Percentiles rank a stretch among this genome's conserved stretches.
phyloP scores from a whole-genome alignment of 768 basidiomycete species.

The Panus rudis region DNA sequence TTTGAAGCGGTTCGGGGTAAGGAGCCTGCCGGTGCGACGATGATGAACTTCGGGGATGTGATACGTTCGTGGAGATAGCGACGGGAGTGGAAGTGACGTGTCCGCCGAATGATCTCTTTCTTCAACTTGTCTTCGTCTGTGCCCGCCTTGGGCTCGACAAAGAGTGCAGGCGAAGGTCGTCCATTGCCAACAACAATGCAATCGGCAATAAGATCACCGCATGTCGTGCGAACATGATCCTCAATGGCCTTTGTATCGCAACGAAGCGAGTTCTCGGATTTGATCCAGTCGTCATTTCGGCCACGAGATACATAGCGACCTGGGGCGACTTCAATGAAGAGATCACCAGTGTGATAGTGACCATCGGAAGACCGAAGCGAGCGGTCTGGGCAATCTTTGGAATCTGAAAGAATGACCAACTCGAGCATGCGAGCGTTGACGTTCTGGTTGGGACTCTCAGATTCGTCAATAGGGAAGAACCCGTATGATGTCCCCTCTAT shows the following conservation, averaged over 20 bases:
- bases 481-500: constrained; percentile 56
- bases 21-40: constrained; percentile 56
- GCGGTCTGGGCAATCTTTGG: constrained; percentile 60
- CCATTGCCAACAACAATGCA: constrained; percentile 74
- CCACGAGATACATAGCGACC: constrained; percentile 63
- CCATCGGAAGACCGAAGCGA: constrained; percentile 57
- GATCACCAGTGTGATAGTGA: constrained; percentile 73
- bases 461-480: constrained; percentile 51
- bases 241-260: constrained; percentile 82
- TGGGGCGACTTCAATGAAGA: constrained; percentile 57
- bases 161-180: constrained; percentile 69
- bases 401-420: constrained; percentile 59
- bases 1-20: constrained; percentile 76
- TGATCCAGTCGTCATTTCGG: constrained; percentile 82
- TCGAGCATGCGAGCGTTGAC: constrained; percentile 49
- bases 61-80: constrained; percentile 79
- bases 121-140: constrained; percentile 55
- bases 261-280: constrained; percentile 69
- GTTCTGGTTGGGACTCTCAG: constrained; percentile 39
- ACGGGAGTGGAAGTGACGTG: constrained; percentile 62
- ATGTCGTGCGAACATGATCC: constrained; percentile 62
- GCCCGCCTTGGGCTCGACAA: constrained; percentile 54
- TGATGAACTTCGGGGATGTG: constrained; percentile 54
- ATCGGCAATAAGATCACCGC: constrained; percentile 56
- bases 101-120: constrained; percentile 72